Evolutionary conservation across 768 basidiomycete species (phyloP).

Genomic region (Gelatoporia subvermispora): DNA sequence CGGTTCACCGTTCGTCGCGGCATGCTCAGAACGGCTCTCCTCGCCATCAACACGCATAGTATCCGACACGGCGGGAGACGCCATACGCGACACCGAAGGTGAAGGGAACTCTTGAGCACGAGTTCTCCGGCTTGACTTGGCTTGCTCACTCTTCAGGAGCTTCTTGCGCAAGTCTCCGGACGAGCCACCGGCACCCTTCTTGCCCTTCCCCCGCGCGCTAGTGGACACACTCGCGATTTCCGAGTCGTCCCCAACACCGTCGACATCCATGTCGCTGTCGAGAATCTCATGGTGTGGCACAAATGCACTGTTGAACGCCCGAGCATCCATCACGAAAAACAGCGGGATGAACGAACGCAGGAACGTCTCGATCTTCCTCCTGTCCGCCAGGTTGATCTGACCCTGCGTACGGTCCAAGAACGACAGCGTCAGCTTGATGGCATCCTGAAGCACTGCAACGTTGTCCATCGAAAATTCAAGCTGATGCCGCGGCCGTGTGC

Average conservation of each 20-base stretch:
- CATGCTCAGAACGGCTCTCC: constrained; percentile 6
- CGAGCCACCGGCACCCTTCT: constrained; percentile 25
- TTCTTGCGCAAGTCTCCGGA: constrained; percentile 72
- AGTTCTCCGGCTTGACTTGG: constrained; percentile 66
- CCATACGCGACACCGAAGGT: constrained; percentile 52
- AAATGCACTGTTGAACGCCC: constrained; percentile 66
- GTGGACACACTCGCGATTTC: constrained; percentile 29
- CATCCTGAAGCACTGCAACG: constrained; percentile 75
- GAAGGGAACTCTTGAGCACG: constrained; percentile 48
- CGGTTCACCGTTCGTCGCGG: background rate
- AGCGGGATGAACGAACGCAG: constrained; percentile 43
- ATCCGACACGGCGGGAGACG: constrained; percentile 55
- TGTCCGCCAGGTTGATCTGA: constrained; percentile 64
- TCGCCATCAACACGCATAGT: constrained; percentile 31
- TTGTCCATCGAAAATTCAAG: constrained; percentile 70
- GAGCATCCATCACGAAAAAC: constrained; percentile 56
- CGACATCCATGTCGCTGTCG: constrained; percentile 51
- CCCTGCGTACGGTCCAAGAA: constrained; percentile 86
- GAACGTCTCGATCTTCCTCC: constrained; percentile 79
- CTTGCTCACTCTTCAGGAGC: constrained; percentile 76
- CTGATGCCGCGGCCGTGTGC: constrained; percentile 71
- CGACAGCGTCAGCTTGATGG: constrained; percentile 82
- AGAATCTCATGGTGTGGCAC: constrained; percentile 49
- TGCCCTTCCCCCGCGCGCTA: constrained; percentile 31
- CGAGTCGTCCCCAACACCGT: constrained; percentile 31